These are phyloP conservation scores for Pholiota molesta DNA, from an alignment of 768 basidiomycete genomes.

Conservation along the genomic window DNA sequence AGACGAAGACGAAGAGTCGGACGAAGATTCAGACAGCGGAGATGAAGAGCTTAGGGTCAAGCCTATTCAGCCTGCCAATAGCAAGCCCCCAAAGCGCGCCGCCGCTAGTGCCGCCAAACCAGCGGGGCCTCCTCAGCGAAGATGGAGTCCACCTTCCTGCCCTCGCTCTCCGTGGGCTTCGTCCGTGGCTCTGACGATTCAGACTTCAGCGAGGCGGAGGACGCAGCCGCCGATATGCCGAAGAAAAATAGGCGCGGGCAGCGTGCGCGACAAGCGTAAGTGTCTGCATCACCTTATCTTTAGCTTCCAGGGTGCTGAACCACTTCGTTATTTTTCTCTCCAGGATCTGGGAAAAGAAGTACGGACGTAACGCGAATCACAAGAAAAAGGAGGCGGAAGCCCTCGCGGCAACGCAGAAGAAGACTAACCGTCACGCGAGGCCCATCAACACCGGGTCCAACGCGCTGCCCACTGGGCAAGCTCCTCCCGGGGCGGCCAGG, in stretches of 20 bases:
- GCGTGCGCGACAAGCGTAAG: conserved; percentile 91
- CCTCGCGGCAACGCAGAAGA: conserved; percentile 15
- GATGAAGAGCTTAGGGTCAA: conserved; percentile 35
- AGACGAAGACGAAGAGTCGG: conserved; percentile 21
- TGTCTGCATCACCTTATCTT: conserved; percentile 23
- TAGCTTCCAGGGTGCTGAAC: neutral
- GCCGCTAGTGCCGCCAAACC: conserved; percentile 11
- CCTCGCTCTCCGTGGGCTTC: conserved; percentile 87
- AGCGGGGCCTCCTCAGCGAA: conserved; percentile 16
- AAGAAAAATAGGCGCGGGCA: conserved; percentile 94
- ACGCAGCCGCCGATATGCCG: conserved; percentile 50
- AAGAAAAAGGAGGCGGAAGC: conserved; percentile 62
- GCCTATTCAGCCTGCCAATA: conserved; percentile 22
- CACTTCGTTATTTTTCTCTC: neutral
- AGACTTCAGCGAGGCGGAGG: conserved; percentile 73
- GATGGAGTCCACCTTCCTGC: conserved; percentile 63
- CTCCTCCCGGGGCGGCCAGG: conserved; percentile 10
- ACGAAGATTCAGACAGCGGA: conserved; percentile 25
- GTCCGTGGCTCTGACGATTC: conserved; percentile 77
- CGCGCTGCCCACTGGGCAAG: conserved; percentile 15
- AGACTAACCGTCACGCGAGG: conserved; percentile 23
- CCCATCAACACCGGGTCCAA: conserved; percentile 21
- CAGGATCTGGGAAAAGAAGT: conserved; percentile 99
- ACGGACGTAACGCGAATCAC: conserved; percentile 89
- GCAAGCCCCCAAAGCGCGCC: conserved; percentile 20